Conservation (phyloP, 768 basidiomycete species). For the Mycena alexandri region DNA sequence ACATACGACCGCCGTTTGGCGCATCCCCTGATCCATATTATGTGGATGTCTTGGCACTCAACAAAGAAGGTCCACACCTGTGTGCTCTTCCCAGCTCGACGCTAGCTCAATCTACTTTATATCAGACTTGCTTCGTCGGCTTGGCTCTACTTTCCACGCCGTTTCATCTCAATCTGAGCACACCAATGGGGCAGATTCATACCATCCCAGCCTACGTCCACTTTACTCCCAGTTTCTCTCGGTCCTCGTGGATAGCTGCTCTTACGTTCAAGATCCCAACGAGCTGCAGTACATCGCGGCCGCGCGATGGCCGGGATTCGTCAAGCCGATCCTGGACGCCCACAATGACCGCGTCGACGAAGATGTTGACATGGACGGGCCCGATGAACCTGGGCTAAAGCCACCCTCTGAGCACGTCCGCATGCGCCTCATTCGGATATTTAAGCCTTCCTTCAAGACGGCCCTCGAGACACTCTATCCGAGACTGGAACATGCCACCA, state of each 20-base stretch:
- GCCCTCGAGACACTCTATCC: conserved; percentile 80
- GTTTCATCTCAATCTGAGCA: conserved; percentile 27
- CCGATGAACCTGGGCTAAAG: conserved; percentile 30
- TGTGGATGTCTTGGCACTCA: conserved; percentile 64
- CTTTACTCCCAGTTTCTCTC: conserved; percentile 76
- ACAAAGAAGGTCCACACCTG: conserved; percentile 64
- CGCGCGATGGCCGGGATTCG: conserved; percentile 86
- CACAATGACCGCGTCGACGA: conserved; percentile 42
- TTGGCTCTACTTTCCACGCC: conserved; percentile 54
- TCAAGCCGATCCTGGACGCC: conserved; percentile 74
- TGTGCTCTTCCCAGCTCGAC: conserved; percentile 32
- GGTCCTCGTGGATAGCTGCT: conserved; percentile 70
- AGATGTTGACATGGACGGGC: conserved; percentile 38
- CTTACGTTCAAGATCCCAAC: conserved; percentile 73
- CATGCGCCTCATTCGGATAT: conserved; percentile 73
- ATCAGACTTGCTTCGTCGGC: conserved; percentile 46
- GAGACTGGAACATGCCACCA: conserved; percentile 70
- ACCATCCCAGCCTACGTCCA: conserved; percentile 67
- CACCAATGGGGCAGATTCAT: conserved; percentile 46
- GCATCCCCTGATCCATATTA: conserved; percentile 82
- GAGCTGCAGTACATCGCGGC: conserved; percentile 84
- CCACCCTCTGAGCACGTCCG: conserved; percentile 69
- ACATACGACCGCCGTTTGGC: conserved; percentile 76
- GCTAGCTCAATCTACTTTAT: conserved; percentile 38
- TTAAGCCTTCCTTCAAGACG: conserved; percentile 70